Base-by-base conservation (phyloP, 306 rosid species). In the Macrotyloma uniflorum region DNA sequence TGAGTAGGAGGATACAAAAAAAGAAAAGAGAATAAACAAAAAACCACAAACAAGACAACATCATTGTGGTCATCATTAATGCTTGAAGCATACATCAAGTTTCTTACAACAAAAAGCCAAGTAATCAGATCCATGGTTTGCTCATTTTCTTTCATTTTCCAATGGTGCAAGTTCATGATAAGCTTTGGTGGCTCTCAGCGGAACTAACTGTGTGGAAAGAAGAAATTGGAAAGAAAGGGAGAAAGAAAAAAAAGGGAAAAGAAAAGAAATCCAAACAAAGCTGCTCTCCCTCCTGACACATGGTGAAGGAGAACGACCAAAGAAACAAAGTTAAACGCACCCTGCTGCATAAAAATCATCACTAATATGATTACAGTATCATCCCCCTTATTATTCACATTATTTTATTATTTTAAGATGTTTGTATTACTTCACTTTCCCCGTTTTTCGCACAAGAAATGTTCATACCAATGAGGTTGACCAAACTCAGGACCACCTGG, bases 331-430 rank as follows among this genome's bases (percentile, higher is more conserved):
- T 67, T 77, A 79, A 70, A 70, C 57, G 43, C 77, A 71, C 32
- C 71, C 81, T 82, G 87, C 92, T 79, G 90, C 96, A 85, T 90
- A 82, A 90, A 92, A 92, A 87, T 90, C 96, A 87, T 81, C 93
- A 86, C 84, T 87, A 36, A 33, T 80, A 83, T 82, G 83, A 88
- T 86, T 81, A 83, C 82, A 47, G 83, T 82, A 81, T 83, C 84
- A 74, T 81, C 28, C 83, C 73, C 82, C 40, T 79, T 73, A 72
- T 61, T 69, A 73, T 82, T 83, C 61, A 67, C 79, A 85, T 92
- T 86, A 73, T 91, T 89, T 88, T 82, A 82, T 89, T 87, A 59
- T 85, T 84, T 84, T 32, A 70, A 82, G 76, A 76, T 80, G 86
- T 82, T 79, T 88, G 90, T 85, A 83, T 82, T 76, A 84, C 70